A percentile compares a stretch with the other conserved stretches of the same genome.
These are phyloP conservation scores for Acrasis kona DNA, from an alignment of 78 protist species.

Conservation along the genomic window DNA sequence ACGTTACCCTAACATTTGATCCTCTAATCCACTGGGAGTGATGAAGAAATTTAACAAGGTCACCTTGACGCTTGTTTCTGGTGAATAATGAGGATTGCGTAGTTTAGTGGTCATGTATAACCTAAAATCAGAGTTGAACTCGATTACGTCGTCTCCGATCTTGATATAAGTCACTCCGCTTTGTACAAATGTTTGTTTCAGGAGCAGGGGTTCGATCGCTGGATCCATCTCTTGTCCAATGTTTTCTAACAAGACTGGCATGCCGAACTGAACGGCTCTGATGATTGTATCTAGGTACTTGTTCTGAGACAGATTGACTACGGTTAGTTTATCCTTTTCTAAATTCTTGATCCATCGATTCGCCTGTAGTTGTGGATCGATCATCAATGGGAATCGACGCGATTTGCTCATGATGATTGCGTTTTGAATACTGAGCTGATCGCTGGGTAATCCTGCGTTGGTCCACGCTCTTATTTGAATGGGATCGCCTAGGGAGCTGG, in stretches of 20 bases:
- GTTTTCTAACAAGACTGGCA: slow-evolving; percentile 70
- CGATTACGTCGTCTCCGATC: slow-evolving; percentile 70
- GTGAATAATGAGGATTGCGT: slow-evolving; percentile 76
- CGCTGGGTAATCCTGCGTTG: slow-evolving; percentile 69
- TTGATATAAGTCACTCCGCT: slow-evolving; percentile 41
- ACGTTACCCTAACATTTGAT: slow-evolving; percentile 68
- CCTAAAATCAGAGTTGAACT: slow-evolving; percentile 58
- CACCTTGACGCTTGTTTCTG: slow-evolving; percentile 68
- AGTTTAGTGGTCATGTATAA: slow-evolving; percentile 77
- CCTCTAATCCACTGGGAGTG: slow-evolving; percentile 62
- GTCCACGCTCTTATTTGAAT: slow-evolving; percentile 52
- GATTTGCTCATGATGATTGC: slow-evolving; percentile 55
- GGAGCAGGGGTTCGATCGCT: slow-evolving; percentile 70
- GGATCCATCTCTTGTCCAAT: slow-evolving; percentile 73
- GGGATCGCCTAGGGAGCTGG: slow-evolving; percentile 47
- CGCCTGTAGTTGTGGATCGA: slow-evolving; percentile 83
- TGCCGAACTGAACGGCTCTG: slow-evolving; percentile 63
- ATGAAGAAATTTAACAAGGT: slow-evolving; percentile 70
- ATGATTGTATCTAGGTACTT: slow-evolving; percentile 40
- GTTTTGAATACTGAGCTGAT: slow-evolving; percentile 62
- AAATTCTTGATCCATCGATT: slow-evolving; percentile 58
- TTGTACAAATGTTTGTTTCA: slow-evolving; percentile 40
- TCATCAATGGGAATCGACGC: slow-evolving; percentile 73
- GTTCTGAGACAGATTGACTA: slow-evolving; percentile 44
- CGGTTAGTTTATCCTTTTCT: slow-evolving; percentile 41